Conservation (phyloP, 169 alveolate species). For the Neospora caninum region DNA sequence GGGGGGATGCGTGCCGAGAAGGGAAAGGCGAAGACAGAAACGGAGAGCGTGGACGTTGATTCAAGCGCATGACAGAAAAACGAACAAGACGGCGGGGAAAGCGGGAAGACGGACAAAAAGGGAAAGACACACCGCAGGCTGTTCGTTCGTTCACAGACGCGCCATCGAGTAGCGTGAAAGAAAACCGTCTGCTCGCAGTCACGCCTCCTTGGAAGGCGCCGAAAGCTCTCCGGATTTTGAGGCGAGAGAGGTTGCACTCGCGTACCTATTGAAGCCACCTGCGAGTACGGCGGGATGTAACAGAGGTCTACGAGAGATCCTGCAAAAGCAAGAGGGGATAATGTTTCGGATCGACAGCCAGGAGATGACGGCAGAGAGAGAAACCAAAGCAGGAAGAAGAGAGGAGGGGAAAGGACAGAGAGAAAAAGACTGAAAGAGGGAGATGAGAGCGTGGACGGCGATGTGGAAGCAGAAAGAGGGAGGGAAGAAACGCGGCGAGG, state of each 20-base stretch:
- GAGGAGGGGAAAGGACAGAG: background rate
- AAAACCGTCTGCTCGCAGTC: too few relatives aligned
- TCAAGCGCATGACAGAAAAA: background rate
- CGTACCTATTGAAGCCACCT: background rate
- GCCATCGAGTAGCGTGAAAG: too few relatives aligned
- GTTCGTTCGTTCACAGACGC: too few relatives aligned
- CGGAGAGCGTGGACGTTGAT: too few relatives aligned
- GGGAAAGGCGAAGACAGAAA: too few relatives aligned
- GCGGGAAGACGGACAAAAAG: too few relatives aligned
- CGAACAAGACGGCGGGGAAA: background rate
- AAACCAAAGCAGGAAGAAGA: background rate
- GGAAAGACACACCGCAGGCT: too few relatives aligned
- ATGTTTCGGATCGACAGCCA: too few relatives aligned
- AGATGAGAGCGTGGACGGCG: background rate
- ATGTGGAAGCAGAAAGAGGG: background rate
- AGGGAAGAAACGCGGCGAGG: background rate
- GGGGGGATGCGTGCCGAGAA: too few relatives aligned
- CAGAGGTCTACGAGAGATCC: background rate
- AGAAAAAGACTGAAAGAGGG: background rate
- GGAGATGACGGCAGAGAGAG: too few relatives aligned
- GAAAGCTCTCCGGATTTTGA: too few relatives aligned
- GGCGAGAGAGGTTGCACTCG: background rate
- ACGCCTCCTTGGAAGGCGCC: too few relatives aligned
- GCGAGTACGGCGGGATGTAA: background rate
- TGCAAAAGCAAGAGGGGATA: background rate